Percentiles rank a stretch among this genome's conserved stretches.
Conservation (phyloP, 257 asterid species). For the Nicotiana noctiflora region DNA sequence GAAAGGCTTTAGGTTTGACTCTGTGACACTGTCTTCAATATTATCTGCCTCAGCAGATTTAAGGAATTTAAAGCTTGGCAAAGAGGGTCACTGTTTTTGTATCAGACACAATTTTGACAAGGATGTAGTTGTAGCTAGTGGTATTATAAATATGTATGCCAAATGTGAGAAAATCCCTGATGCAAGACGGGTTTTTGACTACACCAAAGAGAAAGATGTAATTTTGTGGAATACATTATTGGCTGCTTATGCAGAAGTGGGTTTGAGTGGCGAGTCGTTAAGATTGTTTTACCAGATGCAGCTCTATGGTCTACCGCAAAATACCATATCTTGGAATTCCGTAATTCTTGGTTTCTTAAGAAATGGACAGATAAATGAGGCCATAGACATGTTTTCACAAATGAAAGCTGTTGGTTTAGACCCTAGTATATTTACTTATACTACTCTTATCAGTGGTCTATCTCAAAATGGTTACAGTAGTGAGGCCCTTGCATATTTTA, state of each 20-base stretch:
- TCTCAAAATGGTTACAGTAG: slow-evolving; percentile 14
- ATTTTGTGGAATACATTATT: slow-evolving; percentile 28
- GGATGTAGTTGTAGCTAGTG: slow-evolving; percentile 18
- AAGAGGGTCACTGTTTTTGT: slow-evolving; percentile 25
- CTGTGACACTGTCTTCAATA: slow-evolving; percentile 21
- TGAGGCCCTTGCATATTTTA: slow-evolving; percentile 19
- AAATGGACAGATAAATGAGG: slow-evolving; percentile 24
- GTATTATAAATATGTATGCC: slow-evolving; percentile 25
- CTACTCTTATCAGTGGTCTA: slow-evolving; percentile 24
- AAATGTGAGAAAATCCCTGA: slow-evolving; percentile 17
- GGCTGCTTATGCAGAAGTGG: slow-evolving; percentile 24
- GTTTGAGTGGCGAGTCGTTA: slow-evolving; percentile 23
- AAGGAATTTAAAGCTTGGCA: slow-evolving; percentile 21
- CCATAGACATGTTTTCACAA: slow-evolving; percentile 20
- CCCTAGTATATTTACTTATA: slow-evolving; percentile 23
- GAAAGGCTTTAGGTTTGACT: slow-evolving; percentile 18
- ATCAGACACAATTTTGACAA: slow-evolving; percentile 11
- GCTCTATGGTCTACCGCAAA: slow-evolving; percentile 16
- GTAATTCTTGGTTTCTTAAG: slow-evolving; percentile 24
- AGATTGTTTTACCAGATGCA: slow-evolving; percentile 27
- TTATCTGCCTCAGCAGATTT: slow-evolving; percentile 19
- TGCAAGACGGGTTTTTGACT: slow-evolving; percentile 26
- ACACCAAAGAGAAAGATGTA: slow-evolving; percentile 11
- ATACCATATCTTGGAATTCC: slow-evolving; percentile 25
- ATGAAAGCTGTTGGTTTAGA: slow-evolving; percentile 13